Conservation (phyloP, 2,329 filamentous ascomycete species). For the Helminthosporium solani region DNA sequence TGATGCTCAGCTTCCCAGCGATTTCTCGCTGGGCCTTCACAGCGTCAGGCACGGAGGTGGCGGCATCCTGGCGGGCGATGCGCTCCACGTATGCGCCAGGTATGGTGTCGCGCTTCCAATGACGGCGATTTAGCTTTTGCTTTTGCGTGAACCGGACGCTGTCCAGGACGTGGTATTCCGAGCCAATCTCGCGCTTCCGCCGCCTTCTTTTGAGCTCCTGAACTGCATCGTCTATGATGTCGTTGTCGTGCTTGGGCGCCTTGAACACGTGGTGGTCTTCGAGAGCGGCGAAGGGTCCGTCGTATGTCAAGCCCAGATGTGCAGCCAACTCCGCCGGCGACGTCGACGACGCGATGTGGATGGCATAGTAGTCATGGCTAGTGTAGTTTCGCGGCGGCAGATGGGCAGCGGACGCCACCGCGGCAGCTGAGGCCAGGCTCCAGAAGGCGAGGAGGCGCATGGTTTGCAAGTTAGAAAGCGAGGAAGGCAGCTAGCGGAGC, state of each 20-base stretch:
- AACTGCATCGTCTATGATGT: slow-evolving; percentile 53
- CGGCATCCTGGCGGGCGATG: slow-evolving; percentile 13
- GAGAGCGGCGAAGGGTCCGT: slow-evolving; percentile 78
- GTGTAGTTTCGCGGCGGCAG: slow-evolving; percentile 69
- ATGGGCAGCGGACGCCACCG: slow-evolving; percentile 32
- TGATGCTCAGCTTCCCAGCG: slow-evolving; percentile 65
- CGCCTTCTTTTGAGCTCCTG: slow-evolving; percentile 58
- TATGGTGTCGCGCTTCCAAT: slow-evolving; percentile 58
- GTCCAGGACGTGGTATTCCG: slow-evolving; percentile 63
- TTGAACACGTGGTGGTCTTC: slow-evolving; percentile 83
- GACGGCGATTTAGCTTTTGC: slow-evolving; percentile 62
- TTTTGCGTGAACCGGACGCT: slow-evolving; percentile 78
- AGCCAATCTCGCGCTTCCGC: slow-evolving; percentile 58
- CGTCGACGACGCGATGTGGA: slow-evolving; percentile 71
- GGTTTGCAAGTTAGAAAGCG: slow-evolving; percentile 9
- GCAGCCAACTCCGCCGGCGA: slow-evolving; percentile 69
- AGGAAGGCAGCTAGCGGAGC: slow-evolving; percentile 1
- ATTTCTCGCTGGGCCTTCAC: slow-evolving; percentile 49
- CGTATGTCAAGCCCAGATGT: slow-evolving; percentile 73
- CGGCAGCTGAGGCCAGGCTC: slow-evolving; percentile 38
- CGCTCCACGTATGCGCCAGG: slow-evolving; percentile 20
- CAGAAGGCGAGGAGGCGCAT: slow-evolving; percentile 52
- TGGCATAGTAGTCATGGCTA: slow-evolving; percentile 86
- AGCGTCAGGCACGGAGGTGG: slow-evolving; percentile 44
- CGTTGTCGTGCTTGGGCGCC: slow-evolving; percentile 59